Evolutionary conservation across 257 asterid species (phyloP), one percentile per base, ranked within the genome.

Genomic region (Petrea volubilis): DNA sequence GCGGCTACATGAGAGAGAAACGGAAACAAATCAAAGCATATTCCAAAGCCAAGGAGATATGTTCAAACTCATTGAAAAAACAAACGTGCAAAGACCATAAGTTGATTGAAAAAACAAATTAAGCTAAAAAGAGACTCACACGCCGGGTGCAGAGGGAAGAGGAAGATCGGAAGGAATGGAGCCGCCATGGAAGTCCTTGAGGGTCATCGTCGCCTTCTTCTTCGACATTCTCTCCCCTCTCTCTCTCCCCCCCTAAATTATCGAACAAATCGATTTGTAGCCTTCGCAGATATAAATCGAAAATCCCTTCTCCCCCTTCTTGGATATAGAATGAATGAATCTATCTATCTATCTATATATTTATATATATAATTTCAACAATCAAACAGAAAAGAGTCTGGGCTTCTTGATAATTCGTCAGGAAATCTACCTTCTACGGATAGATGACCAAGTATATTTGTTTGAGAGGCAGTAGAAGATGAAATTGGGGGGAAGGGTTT

Each of bases 61-160:
- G 47, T 25, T 18, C 51, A 64, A 57, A 28, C 56, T 17, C 78
- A 43, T 29, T 49, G 36, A 20, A 8, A n/a, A 64, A 20, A 43
- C 9, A 62, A 67, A 7, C 10, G 41, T 1, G 18, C 59, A 34
- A 27, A 4, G 10, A 55, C 23, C 60, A 5, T 12, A 68, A 47
- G 60, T 23, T 17, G n/a, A n/a, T n/a, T n/a, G n/a, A n/a, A n/a
- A n/a, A 7, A 27, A 73, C 0, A 57, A 25, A 67, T n/a, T 28
- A 68, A 70, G 51, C 58, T 7, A 31, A 55, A 56, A 70, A 24
- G 59, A 40, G 60, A 81, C 97, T 71, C 72, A 91, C 97, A 91
- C 90, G 85, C 97, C 97, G 59, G 97, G 98, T 28, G 97, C 98
- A 51, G 97, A 89, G 15, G 98, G 98, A 34, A 93, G 90, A 24